Percentiles rank a stretch among this genome's conserved stretches.
These are phyloP conservation scores for Cavenderia fasciculata DNA, from an alignment of 78 protist species.

Conservation along the genomic window DNA sequence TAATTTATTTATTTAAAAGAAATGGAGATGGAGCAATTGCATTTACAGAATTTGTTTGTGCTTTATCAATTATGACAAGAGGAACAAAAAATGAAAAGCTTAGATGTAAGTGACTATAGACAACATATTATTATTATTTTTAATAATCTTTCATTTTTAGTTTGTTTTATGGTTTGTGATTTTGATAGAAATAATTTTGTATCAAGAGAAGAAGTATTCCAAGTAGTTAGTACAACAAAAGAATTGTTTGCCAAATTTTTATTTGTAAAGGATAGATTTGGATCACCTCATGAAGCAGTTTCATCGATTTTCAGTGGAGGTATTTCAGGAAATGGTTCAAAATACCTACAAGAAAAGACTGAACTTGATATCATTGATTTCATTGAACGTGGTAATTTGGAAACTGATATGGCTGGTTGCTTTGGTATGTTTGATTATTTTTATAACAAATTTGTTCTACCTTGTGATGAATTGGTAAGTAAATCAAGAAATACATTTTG, in stretches of 20 bases:
- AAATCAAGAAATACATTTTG: not conserved
- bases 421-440: slow-evolving; percentile 77
- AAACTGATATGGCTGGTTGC: slow-evolving; percentile 21
- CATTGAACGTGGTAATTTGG: slow-evolving; percentile 13
- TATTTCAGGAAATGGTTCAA: slow-evolving; percentile 1
- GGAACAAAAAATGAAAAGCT: slow-evolving; percentile 65
- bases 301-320: slow-evolving; percentile 23
- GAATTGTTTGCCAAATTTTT: slow-evolving; percentile 7
- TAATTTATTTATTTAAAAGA: not conserved
- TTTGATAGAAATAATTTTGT: slow-evolving; percentile 29
- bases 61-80: slow-evolving; percentile 78
- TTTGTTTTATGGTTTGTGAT: slow-evolving; percentile 62
- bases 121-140: not conserved
- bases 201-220: slow-evolving; percentile 44
- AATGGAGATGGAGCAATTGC: slow-evolving; percentile 62
- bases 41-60: slow-evolving; percentile 76
- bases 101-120: slow-evolving; percentile 42
- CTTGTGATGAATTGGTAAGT: slow-evolving; percentile 37
- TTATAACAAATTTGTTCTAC: slow-evolving; percentile 18
- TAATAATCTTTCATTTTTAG: not conserved
- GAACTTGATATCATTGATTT: slow-evolving; percentile 24
- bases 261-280: slow-evolving; percentile 19
- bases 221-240: not conserved
- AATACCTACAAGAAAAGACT: slow-evolving; percentile 14
- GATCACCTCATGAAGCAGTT: slow-evolving; percentile 1